A percentile compares a stretch with the other conserved stretches of the same genome.
Evolutionary conservation across 495 filamentous ascomycete genomes (phyloP).

Genomic region (Penicillium cataractarum): DNA sequence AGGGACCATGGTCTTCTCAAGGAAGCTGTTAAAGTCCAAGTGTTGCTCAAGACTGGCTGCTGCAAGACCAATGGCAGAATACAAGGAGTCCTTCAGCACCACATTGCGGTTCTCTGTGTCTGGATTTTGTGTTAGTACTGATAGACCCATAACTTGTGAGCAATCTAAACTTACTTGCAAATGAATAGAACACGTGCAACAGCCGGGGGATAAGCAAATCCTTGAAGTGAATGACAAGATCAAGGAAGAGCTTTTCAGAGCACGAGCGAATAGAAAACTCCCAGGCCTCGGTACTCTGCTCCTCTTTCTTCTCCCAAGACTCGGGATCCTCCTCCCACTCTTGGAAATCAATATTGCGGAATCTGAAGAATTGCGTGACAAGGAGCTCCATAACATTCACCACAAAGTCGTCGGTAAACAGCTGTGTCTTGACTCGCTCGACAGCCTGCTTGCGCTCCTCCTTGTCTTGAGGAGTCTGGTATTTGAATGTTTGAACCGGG

Average conservation of each 20-base stretch:
- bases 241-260: conserved; percentile 90
- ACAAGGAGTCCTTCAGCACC: conserved; percentile 87
- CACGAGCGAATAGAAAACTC: conserved; percentile 89
- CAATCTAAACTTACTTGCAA: conserved; percentile 57
- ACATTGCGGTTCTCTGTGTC: conserved; percentile 66
- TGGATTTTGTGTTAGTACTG: conserved; percentile 24
- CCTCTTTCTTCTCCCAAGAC: conserved; percentile 87
- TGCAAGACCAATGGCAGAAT: conserved; percentile 87
- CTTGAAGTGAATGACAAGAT: conserved; percentile 86
- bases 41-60: conserved; percentile 69
- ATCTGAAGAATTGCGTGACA: conserved; percentile 85
- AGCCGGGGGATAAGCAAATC: conserved; percentile 74
- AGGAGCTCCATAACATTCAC: conserved; percentile 78
- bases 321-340: conserved; percentile 93
- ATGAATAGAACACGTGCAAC: conserved; percentile 74
- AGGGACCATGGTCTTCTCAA: conserved; percentile 70
- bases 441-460: conserved; percentile 68
- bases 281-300: conserved; percentile 76
- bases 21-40: conserved; percentile 81
- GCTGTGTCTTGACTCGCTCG: conserved; percentile 63
- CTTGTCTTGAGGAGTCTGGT: conserved; percentile 69
- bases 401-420: conserved; percentile 76
- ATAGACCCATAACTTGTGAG: not conserved
- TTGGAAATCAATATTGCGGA: conserved; percentile 79
- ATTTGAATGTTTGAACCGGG: conserved; percentile 79